Base-by-base conservation (phyloP, 2,329 filamentous ascomycete genomes). In the Alternaria angustiovoidea region DNA sequence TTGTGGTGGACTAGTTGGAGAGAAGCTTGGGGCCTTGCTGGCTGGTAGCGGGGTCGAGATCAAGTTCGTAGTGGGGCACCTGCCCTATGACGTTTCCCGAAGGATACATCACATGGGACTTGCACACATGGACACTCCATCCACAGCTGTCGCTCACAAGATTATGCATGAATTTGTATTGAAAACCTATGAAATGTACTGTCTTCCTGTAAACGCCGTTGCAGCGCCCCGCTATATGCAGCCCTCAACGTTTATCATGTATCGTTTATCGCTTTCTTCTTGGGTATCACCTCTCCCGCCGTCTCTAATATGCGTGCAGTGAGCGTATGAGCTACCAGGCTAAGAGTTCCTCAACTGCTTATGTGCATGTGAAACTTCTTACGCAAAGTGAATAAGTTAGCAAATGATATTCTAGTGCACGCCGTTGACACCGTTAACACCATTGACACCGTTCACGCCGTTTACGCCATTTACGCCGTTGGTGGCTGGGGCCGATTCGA, bases 391-490 rank as follows among this genome's bases (percentile, higher is more conserved):
- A 26, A 54, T 12, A 7, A 48, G 26, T 14, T n/a, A 30, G 20
- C 4, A 44, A 32, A 18, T 20, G 34, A 30, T 38, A 2, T 4
- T 3, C 11, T 57, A 61, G 30, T 61, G 54, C 8, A 48, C 22
- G 9, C 56, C 56, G 34, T 51, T 57, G 24, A 54, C 38, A 11
- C 67, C 67, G 39, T 68, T 61, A 2, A 48, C 22, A 20, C 56
- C 56, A 16, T 56, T 56, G n/a, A 55, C 32, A 11, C 64, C 67
- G 24, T 70, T 67, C 2, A 59, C 47, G n/a, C 65, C 68, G 14
- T 71, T 70, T 5, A 59, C 47, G 20, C 65, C 68, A 16, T 71
- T 70, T 5, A 61, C 51, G 41, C 66, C 69, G 9, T 72, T 71
- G n/a, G 51, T 56, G 44, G 20, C 51, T 39, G 51, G 62, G 30